Conservation (phyloP, 2,329 filamentous ascomycete genomes). For the Microdochium nivale region DNA sequence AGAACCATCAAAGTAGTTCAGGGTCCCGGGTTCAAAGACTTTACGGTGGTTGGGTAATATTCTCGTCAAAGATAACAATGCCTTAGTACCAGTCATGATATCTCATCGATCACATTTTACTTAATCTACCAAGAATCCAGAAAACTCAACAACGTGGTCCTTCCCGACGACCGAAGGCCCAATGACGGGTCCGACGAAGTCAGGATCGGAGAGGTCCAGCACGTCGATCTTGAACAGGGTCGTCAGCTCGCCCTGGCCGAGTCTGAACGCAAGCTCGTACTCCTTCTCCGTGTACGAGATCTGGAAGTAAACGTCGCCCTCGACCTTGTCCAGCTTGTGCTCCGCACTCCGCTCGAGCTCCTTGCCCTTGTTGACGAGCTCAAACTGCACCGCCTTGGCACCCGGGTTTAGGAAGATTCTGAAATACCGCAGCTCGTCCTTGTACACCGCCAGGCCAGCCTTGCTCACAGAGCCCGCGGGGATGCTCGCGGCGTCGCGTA, state of each 20-base stretch:
- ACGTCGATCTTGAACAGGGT: constrained; percentile 10
- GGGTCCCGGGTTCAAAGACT: no score
- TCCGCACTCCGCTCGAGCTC: neutral
- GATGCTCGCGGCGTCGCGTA: neutral
- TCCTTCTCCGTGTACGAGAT: neutral
- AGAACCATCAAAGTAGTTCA: no score
- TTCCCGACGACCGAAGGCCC: constrained; percentile 16
- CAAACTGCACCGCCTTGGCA: constrained; percentile 3
- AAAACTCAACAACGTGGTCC: neutral
- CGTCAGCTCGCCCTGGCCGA: neutral
- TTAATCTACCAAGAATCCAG: neutral
- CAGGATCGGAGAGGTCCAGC: constrained; percentile 18
- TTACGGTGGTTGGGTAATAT: no score
- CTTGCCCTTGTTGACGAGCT: constrained; percentile 10
- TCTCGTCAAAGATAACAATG: no score
- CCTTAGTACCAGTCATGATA: no score
- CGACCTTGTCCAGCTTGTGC: neutral
- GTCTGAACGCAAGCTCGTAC: neutral
- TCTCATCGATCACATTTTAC: no score
- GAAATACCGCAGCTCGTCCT: constrained; percentile 12
- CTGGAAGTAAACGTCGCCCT: neutral
- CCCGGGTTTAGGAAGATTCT: constrained; percentile 4
- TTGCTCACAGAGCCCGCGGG: neutral
- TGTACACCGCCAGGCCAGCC: constrained; percentile 12
- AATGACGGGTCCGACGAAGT: constrained; percentile 23